These are phyloP conservation scores for Brassica balearica DNA, from an alignment of 441 rosid genomes.

Conservation along the genomic window DNA sequence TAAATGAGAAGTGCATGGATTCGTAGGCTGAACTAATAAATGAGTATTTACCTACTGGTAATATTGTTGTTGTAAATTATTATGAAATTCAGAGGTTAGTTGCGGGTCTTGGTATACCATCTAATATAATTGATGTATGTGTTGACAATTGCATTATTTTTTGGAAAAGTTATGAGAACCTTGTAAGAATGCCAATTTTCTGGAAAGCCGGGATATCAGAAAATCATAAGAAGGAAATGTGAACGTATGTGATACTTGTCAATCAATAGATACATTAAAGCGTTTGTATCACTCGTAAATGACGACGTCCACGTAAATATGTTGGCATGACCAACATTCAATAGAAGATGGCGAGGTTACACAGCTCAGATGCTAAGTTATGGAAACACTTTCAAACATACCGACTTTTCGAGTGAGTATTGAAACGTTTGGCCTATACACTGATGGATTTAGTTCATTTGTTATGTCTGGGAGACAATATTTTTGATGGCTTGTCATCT, in stretches of 20 bases:
- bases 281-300: background rate
- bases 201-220: background rate
- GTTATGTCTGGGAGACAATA: background rate
- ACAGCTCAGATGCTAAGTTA: background rate
- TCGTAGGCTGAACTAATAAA: background rate
- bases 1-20: background rate
- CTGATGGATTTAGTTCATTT: background rate
- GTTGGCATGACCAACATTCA: background rate
- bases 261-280: background rate
- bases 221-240: background rate
- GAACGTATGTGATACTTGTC: background rate
- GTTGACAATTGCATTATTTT: background rate
- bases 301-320: background rate
- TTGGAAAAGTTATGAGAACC: background rate
- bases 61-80: background rate
- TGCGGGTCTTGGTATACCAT: background rate
- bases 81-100: background rate
- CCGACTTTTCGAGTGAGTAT: too few species aligned
- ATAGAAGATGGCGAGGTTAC: background rate
- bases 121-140: background rate
- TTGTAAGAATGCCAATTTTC: background rate
- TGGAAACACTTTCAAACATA: background rate
- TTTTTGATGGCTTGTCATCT: background rate
- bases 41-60: background rate
- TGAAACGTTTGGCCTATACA: too few species aligned